Conservation (phyloP, 2,329 filamentous ascomycete genomes). For the Sclerotinia trifoliorum region DNA sequence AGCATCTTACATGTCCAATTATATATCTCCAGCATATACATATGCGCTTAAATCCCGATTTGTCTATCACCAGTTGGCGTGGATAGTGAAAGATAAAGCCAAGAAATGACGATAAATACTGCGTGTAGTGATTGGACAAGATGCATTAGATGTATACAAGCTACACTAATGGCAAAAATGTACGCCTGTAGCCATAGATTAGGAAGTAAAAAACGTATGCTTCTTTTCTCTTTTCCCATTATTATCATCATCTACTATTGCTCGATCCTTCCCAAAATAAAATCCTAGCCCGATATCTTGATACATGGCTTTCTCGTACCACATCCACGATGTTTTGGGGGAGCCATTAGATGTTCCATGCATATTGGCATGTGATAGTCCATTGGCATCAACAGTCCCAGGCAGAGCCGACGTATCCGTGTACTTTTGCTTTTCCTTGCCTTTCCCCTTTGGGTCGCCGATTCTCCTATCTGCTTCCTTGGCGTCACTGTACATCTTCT, state of each 20-base stretch:
- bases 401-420: neutral
- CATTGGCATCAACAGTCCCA: neutral
- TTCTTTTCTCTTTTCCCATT: neutral
- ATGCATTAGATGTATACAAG: neutral
- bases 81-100: neutral
- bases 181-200: neutral
- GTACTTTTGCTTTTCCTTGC: conserved; percentile 25
- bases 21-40: neutral
- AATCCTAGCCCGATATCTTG: conserved; percentile 32
- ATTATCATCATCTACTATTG: neutral
- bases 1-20: neutral
- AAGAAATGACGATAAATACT: neutral
- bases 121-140: neutral
- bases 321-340: conserved; percentile 26
- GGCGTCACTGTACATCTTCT: conserved; percentile 24
- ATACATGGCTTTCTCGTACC: conserved; percentile 37
- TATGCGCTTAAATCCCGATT: neutral
- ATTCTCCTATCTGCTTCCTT: conserved; percentile 30
- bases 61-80: neutral
- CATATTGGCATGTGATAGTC: neutral
- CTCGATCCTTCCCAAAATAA: conserved; percentile 31
- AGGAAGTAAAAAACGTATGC: neutral
- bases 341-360: neutral
- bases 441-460: conserved; percentile 34
- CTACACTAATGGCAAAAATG: neutral